These are phyloP conservation scores for Thelonectria olida DNA, from an alignment of 2,329 filamentous ascomycete genomes.

Conservation along the genomic window DNA sequence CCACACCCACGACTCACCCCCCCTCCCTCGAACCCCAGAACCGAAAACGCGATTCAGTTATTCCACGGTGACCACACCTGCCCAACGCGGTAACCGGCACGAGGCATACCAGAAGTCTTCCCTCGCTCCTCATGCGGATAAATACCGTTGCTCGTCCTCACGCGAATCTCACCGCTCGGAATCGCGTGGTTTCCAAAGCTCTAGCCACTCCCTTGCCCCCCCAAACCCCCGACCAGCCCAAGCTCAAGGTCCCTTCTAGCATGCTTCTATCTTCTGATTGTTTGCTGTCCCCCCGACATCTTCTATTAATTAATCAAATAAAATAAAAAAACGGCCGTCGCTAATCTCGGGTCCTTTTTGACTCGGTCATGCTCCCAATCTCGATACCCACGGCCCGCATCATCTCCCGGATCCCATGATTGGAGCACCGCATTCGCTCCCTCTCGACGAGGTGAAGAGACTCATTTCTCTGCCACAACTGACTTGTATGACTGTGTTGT, in stretches of 20 bases:
- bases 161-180: conserved; percentile 15
- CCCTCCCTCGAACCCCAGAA: no score
- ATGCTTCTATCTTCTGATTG: background rate
- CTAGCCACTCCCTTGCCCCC: no score
- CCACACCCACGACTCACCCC: background rate
- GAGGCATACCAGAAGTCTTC: background rate
- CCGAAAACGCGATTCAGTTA: no score
- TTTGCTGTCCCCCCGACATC: background rate
- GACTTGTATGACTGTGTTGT: background rate
- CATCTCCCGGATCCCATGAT: background rate
- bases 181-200: conserved; percentile 3
- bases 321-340: background rate
- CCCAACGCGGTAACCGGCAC: conserved; percentile 15
- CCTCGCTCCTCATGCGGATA: background rate
- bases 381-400: conserved; percentile 12
- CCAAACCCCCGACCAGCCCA: background rate
- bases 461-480: background rate
- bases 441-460: background rate
- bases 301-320: no score
- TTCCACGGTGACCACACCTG: conserved; percentile 6
- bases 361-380: conserved; percentile 2
- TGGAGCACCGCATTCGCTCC: background rate
- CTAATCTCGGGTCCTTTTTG: conserved; percentile 18
- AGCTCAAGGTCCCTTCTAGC: background rate
- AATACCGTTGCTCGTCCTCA: background rate